These are phyloP conservation scores for Penicillium freii DNA, from an alignment of 2,329 filamentous ascomycete genomes.

Conservation along the genomic window DNA sequence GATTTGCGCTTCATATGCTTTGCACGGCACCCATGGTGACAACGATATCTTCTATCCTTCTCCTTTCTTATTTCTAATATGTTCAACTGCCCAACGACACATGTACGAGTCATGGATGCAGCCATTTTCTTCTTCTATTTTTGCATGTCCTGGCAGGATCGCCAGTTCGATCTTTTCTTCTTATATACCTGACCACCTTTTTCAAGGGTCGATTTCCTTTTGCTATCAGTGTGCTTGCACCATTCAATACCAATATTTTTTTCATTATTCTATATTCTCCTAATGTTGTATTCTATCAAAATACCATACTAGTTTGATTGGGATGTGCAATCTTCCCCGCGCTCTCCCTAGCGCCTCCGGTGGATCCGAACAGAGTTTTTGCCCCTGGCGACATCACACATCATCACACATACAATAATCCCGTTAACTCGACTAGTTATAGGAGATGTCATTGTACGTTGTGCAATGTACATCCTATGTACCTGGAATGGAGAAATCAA, in stretches of 20 bases:
- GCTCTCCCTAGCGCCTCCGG: slow-evolving; percentile 15
- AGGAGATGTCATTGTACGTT: neutral
- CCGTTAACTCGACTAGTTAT: too few relatives aligned
- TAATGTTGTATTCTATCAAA: neutral
- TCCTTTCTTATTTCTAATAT: slow-evolving; percentile 8
- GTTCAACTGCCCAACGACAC: neutral
- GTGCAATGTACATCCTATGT: neutral
- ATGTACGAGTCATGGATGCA: slow-evolving; percentile 15
- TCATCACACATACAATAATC: neutral
- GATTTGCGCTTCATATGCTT: neutral
- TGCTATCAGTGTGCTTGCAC: neutral
- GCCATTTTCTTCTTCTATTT: neutral
- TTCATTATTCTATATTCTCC: neutral
- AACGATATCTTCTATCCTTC: slow-evolving; percentile 2
- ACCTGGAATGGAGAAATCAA: neutral
- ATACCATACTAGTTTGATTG: slow-evolving; percentile 20
- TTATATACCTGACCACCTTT: slow-evolving; percentile 5
- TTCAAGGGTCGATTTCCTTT: slow-evolving; percentile 1
- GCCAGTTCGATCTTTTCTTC: slow-evolving; percentile 5
- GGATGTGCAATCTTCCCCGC: slow-evolving; percentile 27
- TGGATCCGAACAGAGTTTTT: slow-evolving; percentile 15
- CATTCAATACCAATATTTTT: slow-evolving; percentile 10
- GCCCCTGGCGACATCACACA: slow-evolving; percentile 14
- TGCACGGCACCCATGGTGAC: slow-evolving; percentile 11
- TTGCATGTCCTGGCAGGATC: slow-evolving; percentile 11